Percentiles rank a stretch among this genome's conserved stretches.
Evolutionary conservation across 2,329 filamentous ascomycete genomes (phyloP).

Genomic region (Xylaria multiplex): DNA sequence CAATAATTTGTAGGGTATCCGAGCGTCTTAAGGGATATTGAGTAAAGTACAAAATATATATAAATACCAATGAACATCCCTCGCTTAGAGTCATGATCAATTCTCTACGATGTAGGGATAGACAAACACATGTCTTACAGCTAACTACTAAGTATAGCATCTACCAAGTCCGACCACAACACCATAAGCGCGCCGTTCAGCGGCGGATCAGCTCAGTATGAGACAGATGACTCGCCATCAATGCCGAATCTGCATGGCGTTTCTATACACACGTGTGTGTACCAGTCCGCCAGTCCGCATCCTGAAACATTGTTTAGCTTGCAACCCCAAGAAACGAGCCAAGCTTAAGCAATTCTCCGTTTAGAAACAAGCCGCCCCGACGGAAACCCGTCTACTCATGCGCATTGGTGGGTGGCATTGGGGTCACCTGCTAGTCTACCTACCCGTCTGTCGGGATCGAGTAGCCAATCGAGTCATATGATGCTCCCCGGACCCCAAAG

Average conservation of each 20-base stretch:
- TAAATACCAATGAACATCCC: too few relatives aligned
- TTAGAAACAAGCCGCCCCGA: background rate
- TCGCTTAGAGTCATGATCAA: too few relatives aligned
- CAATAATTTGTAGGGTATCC: too few relatives aligned
- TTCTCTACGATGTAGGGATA: too few relatives aligned
- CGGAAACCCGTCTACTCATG: background rate
- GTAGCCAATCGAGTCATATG: background rate
- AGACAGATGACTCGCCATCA: too few relatives aligned
- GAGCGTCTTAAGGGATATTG: too few relatives aligned
- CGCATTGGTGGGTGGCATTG: background rate
- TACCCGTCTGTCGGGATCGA: background rate
- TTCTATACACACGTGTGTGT: too few relatives aligned
- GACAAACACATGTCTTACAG: too few relatives aligned
- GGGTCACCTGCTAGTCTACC: background rate
- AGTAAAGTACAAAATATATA: too few relatives aligned
- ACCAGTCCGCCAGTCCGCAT: background rate
- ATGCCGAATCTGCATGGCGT: background rate
- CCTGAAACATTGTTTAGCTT: slow-evolving; percentile 3
- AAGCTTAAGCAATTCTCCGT: background rate
- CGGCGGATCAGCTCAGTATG: background rate
- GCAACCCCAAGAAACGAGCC: slow-evolving; percentile 2
- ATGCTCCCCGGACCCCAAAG: background rate
- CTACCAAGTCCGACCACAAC: too few relatives aligned
- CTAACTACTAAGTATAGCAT: too few relatives aligned
- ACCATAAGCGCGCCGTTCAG: slow-evolving; percentile 1